Conservation (phyloP, 495 filamentous ascomycete genomes). For the Podospora pseudopauciseta region DNA sequence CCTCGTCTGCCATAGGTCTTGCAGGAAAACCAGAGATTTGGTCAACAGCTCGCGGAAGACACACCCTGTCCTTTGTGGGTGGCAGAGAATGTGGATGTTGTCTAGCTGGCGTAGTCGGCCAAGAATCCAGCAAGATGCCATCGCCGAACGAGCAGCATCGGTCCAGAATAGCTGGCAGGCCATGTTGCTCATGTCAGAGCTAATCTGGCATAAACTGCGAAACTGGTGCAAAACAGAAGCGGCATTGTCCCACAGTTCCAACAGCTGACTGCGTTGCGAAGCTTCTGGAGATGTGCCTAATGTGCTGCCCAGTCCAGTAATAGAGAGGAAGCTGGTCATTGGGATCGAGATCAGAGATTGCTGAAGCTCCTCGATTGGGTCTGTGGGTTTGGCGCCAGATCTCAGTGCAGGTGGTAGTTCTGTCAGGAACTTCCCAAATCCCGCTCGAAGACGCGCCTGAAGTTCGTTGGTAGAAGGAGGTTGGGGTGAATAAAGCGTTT, state of each 20-base stretch:
- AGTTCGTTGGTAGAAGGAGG: conserved; percentile 10
- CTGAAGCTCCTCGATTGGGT: conserved; percentile 19
- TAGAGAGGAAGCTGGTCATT: conserved; percentile 19
- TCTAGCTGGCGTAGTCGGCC: conserved; percentile 10
- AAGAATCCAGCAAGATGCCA: conserved; percentile 16
- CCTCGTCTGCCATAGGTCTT: conserved; percentile 8
- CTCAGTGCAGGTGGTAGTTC: conserved; percentile 10
- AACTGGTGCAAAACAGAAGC: conserved; percentile 24
- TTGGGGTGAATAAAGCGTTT: conserved; percentile 11
- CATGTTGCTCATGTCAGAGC: conserved; percentile 3
- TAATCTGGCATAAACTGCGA: conserved; percentile 13
- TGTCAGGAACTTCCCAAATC: conserved; percentile 8
- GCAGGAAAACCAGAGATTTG: conserved; percentile 8
- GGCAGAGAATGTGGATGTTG: conserved; percentile 1
- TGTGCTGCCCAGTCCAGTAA: conserved; percentile 9
- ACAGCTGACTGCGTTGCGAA: conserved; percentile 13
- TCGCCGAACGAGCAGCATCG: conserved; percentile 15
- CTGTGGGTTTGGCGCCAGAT: neutral
- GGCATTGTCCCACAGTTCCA: conserved; percentile 23
- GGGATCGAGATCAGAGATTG: conserved; percentile 15
- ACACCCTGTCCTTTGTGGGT: conserved; percentile 16
- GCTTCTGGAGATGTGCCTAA: neutral
- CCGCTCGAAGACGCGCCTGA: conserved; percentile 7
- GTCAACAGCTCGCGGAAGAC: conserved; percentile 17
- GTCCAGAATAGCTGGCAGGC: conserved; percentile 24